Conservation (phyloP, 805 yeast genomes). For the Candida boleticola region DNA sequence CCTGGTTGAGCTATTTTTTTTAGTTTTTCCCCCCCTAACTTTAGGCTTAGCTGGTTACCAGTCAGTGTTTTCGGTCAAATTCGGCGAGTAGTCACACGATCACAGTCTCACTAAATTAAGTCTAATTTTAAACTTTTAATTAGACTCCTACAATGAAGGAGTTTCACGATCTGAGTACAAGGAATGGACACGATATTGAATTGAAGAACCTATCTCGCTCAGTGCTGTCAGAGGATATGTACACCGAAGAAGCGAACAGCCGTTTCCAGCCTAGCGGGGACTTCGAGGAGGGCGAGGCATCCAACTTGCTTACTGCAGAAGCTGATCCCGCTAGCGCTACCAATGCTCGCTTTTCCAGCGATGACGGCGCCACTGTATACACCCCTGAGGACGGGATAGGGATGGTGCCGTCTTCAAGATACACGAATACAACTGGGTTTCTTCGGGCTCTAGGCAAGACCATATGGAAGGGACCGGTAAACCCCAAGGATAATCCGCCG, state of each 20-base stretch:
- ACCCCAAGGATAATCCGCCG: constrained; percentile 50
- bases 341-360: not conserved
- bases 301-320: not conserved
- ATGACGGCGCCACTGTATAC: not conserved
- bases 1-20: constrained; percentile 1
- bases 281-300: not conserved
- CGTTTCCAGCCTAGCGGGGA: not conserved
- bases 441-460: constrained; percentile 6
- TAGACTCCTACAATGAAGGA: not conserved
- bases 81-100: not conserved
- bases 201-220: not conserved
- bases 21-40: constrained; percentile 3
- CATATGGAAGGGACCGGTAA: constrained; percentile 58
- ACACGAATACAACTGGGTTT: too few relatives aligned
- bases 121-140: too few relatives aligned
- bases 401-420: too few relatives aligned
- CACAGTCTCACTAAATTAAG: not conserved
- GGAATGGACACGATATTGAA: not conserved
- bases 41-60: constrained; percentile 1
- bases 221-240: not conserved
- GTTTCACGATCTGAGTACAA: not conserved
- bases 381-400: too few relatives aligned
- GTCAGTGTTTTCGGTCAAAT: not conserved
- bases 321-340: not conserved
- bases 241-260: not conserved